Percentiles rank a stretch among this genome's conserved stretches.
Evolutionary conservation across 2,329 filamentous ascomycete genomes (phyloP).

Genomic region (Curvularia hawaiiensis): DNA sequence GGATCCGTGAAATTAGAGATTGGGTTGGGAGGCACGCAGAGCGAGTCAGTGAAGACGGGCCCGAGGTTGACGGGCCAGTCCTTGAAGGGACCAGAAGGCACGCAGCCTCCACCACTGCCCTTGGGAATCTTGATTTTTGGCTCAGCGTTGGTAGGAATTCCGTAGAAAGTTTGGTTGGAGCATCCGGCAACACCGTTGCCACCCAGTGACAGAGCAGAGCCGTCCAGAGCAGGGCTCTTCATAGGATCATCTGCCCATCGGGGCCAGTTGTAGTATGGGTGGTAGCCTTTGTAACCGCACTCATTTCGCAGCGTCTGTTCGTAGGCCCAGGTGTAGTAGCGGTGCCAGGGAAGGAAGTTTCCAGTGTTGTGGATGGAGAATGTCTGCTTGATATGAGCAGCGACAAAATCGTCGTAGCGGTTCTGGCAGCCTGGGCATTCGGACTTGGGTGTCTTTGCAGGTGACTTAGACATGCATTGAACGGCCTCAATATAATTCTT

Average conservation of each 20-base stretch:
- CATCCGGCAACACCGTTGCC: constrained; percentile 52
- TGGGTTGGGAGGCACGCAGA: constrained; percentile 31
- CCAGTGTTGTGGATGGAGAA: constrained; percentile 36
- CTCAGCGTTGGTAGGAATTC: constrained; percentile 27
- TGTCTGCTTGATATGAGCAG: constrained; percentile 38
- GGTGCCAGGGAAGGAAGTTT: constrained; percentile 38
- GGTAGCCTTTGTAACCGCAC: constrained; percentile 37
- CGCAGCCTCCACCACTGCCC: constrained; percentile 61
- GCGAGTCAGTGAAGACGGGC: constrained; percentile 51
- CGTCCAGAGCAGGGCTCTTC: constrained; percentile 60
- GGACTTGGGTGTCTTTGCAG: constrained; percentile 30
- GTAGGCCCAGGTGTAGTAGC: constrained; percentile 36
- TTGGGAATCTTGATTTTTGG: constrained; percentile 49
- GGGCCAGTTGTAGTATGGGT: constrained; percentile 41
- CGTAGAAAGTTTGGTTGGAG: constrained; percentile 31
- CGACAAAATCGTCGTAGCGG: constrained; percentile 41
- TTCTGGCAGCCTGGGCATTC: constrained; percentile 36
- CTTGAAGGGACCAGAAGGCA: constrained; percentile 58
- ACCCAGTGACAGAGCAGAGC: constrained; percentile 53
- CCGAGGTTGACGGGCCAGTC: constrained; percentile 53
- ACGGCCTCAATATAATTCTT: constrained; percentile 40
- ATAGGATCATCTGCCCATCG: constrained; percentile 32
- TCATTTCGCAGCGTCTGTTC: constrained; percentile 38
- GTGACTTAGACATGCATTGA: constrained; percentile 34
- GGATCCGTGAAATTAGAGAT: constrained; percentile 37